Evolutionary conservation across 768 basidiomycete species (phyloP), one percentile per base, ranked within the genome.

Genomic region (Dentipellis fragilis): DNA sequence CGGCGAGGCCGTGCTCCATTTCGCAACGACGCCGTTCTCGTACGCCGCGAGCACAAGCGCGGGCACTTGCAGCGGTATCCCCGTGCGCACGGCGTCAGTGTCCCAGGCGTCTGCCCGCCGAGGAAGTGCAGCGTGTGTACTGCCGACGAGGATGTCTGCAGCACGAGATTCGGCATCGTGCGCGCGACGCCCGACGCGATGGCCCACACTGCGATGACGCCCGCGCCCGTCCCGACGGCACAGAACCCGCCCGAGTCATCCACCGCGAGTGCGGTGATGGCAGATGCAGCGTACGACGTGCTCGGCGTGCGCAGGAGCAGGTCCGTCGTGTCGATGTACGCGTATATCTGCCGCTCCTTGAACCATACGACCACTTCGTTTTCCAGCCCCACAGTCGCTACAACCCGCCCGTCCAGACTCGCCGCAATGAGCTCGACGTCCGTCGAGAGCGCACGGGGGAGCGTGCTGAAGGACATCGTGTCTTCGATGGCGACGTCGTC

Each of bases 391-490:
- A 92, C 82, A 3, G 85, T 83, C 14, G 84, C 79, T 45, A 88
- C 71, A 2, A 82, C 68, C 39, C 73, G 70, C n/a, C 87, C 85
- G 61, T 87, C 80, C 50, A 73, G 74, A 64, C 85, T 91, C 1
- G 81, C 69, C 1, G 87, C 84, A 19, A 94, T 72, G 17, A 93
- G 73, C 58, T 93, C 92, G 11, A 95, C 80, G 61, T 96, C 94
- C 21, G 84, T 85, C 1, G 80, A 68, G 63, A 90, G 90, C 4
- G 81, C 78, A n/a, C 90, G 81, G n/a, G 88, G 85, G 11, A 95
- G 74, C 1, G 87, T 85, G 8, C 76, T 74, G 62, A 91, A 89
- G 16, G 75, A 68, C 2, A 86, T 66, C 12, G 73, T 65, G 22
- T 68, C 71, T 53, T 78, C 72, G 11, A 81, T 65, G 2, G 71